A percentile compares a stretch with the other conserved stretches of the same genome.
phyloP scores from a whole-genome alignment of 768 basidiomycete species.

The Collybiopsis confluens region DNA sequence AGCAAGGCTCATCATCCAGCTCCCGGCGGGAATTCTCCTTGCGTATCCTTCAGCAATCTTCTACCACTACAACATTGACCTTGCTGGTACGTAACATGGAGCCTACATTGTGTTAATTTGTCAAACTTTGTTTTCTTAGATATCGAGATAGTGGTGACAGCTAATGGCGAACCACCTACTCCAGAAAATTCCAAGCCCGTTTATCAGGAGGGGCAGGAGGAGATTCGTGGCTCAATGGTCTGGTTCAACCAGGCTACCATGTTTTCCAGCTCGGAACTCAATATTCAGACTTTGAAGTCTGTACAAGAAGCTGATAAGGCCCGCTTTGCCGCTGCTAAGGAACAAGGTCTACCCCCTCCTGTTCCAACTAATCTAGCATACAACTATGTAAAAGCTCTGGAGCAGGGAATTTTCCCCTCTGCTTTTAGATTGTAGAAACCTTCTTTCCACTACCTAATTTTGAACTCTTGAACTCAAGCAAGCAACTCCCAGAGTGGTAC shows the following conservation, averaged over 20 bases:
- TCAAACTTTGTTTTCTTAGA: constrained; percentile 20
- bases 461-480: too few relatives aligned
- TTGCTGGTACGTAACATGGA: background rate
- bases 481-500: too few relatives aligned
- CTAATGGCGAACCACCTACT: background rate
- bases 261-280: constrained; percentile 6
- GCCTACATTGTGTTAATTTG: constrained; percentile 3
- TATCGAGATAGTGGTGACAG: background rate
- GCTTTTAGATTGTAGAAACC: too few relatives aligned
- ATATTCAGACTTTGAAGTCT: background rate
- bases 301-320: background rate
- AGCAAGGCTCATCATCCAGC: constrained; percentile 24
- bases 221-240: constrained; percentile 1
- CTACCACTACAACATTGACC: background rate
- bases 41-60: constrained; percentile 23
- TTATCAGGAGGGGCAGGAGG: background rate
- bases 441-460: too few relatives aligned
- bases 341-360: too few relatives aligned
- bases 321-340: too few relatives aligned
- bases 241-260: constrained; percentile 10
- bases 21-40: constrained; percentile 25
- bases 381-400: too few relatives aligned
- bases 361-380: too few relatives aligned
- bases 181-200: background rate
- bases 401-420: too few relatives aligned